Percentiles rank a stretch among this genome's conserved stretches.
phyloP scores from a whole-genome alignment of 2,329 filamentous ascomycete genomes.

The Ophiostoma populinum region DNA sequence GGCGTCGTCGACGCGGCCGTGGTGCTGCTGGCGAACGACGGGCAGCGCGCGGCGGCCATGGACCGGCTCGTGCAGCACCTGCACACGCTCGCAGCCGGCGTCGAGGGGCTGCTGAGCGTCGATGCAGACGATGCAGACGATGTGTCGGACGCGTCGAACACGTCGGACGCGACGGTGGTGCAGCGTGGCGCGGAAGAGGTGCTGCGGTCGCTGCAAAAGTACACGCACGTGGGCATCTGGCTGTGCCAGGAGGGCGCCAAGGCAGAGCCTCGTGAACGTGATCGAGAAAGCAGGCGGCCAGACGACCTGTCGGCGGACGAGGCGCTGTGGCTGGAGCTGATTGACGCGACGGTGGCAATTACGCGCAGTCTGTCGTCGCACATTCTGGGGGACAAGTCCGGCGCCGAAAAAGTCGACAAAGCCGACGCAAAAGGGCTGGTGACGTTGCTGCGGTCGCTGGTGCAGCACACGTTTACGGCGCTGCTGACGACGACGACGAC shows the following conservation, averaged over 20 bases:
- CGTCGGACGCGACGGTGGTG: slow-evolving; percentile 8
- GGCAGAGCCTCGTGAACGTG: no score
- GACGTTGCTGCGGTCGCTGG: slow-evolving; percentile 53
- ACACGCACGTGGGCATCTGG: slow-evolving; percentile 87
- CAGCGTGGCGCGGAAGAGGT: slow-evolving; percentile 47
- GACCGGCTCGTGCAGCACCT: slow-evolving; percentile 68
- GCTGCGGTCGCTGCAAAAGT: slow-evolving; percentile 67
- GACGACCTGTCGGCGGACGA: slow-evolving; percentile 36
- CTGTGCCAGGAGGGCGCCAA: slow-evolving; percentile 70
- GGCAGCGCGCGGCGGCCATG: slow-evolving; percentile 71
- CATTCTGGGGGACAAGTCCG: slow-evolving; percentile 18
- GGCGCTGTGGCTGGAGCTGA: slow-evolving; percentile 40
- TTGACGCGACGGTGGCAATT: slow-evolving; percentile 43
- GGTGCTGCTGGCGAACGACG: slow-evolving; percentile 75
- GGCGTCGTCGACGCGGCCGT: slow-evolving; percentile 88
- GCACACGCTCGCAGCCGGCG: slow-evolving; percentile 57
- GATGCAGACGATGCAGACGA: background rate
- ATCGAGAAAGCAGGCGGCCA: slow-evolving; percentile 15
- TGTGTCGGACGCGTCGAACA: slow-evolving; percentile 1
- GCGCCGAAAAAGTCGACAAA: slow-evolving; percentile 19
- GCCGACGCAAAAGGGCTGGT: slow-evolving; percentile 46
- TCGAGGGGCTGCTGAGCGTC: slow-evolving; percentile 49
- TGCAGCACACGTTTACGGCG: slow-evolving; percentile 82
- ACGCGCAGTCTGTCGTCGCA: slow-evolving; percentile 45
- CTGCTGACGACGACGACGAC: slow-evolving; percentile 39